phyloP scores from a whole-genome alignment of 2,329 filamentous ascomycete genomes.

The Verticillium klebahnii region DNA sequence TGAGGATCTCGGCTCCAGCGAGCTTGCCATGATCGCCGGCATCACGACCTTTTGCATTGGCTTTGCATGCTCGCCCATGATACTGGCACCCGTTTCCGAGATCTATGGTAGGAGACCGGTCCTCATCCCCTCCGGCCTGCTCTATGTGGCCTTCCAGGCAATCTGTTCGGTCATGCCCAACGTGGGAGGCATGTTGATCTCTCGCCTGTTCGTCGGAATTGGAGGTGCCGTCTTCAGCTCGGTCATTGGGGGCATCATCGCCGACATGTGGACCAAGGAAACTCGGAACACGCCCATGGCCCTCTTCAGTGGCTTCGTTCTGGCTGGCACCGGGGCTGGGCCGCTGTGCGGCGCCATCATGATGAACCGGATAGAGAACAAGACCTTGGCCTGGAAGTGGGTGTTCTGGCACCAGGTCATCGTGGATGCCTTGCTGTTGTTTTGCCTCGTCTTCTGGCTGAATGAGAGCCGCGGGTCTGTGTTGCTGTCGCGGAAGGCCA shows the following conservation, averaged over 20 bases:
- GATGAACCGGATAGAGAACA: constrained; percentile 49
- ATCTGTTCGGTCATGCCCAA: constrained; percentile 67
- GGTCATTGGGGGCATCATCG: constrained; percentile 88
- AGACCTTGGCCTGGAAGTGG: constrained; percentile 67
- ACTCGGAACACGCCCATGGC: constrained; percentile 88
- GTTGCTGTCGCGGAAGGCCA: constrained; percentile 70
- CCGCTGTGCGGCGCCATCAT: constrained; percentile 70
- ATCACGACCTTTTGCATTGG: constrained; percentile 80
- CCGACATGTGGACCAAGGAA: constrained; percentile 75
- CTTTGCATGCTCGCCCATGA: constrained; percentile 81
- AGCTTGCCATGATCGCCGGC: constrained; percentile 64
- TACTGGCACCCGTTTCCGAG: constrained; percentile 82
- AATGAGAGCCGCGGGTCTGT: constrained; percentile 80
- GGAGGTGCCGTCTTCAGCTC: constrained; percentile 77
- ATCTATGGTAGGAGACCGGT: constrained; percentile 83
- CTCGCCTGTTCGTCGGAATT: constrained; percentile 72
- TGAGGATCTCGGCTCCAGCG: constrained; percentile 58
- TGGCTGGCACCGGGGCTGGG: constrained; percentile 76
- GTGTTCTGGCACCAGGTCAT: constrained; percentile 85
- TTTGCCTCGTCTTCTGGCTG: constrained; percentile 65
- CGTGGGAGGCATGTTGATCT: constrained; percentile 68
- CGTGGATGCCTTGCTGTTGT: constrained; percentile 56
- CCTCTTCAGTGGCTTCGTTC: constrained; percentile 72
- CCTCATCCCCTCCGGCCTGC: constrained; percentile 66
- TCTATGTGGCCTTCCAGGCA: constrained; percentile 68